phyloP scores from a whole-genome alignment of 495 filamentous ascomycete species.

The Melanomma pulvis-pyrius region DNA sequence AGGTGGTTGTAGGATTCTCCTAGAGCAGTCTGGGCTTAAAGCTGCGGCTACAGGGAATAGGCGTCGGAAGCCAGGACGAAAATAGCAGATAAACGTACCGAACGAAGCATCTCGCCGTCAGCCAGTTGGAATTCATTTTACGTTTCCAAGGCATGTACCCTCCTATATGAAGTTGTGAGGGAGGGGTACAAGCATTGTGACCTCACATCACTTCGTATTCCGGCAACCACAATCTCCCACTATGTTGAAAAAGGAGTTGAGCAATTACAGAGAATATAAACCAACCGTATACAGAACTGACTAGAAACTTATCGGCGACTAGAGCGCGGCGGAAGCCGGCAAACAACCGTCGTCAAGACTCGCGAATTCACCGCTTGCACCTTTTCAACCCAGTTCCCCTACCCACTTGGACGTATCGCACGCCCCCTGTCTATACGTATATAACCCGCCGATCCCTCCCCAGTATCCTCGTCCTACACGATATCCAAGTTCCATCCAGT shows the following conservation, averaged over 20 bases:
- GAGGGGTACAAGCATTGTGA: conserved; percentile 10
- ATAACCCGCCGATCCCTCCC: too few species aligned
- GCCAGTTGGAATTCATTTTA: not conserved
- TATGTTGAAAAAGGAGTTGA: not conserved
- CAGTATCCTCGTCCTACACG: too few species aligned
- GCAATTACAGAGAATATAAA: not conserved
- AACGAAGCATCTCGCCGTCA: not conserved
- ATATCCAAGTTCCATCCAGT: too few species aligned
- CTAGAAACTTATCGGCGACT: not conserved
- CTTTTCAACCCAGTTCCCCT: not conserved
- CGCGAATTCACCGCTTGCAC: too few species aligned
- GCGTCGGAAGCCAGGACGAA: not conserved
- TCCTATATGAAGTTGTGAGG: not conserved
- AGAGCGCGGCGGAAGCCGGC: not conserved
- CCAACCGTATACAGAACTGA: not conserved
- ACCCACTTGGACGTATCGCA: too few species aligned
- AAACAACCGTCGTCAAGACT: not conserved
- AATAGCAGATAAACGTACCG: not conserved
- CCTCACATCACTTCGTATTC: conserved; percentile 6
- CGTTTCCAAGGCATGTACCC: not conserved
- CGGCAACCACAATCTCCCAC: not conserved
- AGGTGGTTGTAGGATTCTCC: not conserved
- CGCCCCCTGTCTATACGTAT: too few species aligned
- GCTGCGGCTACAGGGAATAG: not conserved
- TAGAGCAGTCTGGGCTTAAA: not conserved